These are phyloP conservation scores for Russula dissimulans DNA, from an alignment of 768 basidiomycete species.

Conservation along the genomic window DNA sequence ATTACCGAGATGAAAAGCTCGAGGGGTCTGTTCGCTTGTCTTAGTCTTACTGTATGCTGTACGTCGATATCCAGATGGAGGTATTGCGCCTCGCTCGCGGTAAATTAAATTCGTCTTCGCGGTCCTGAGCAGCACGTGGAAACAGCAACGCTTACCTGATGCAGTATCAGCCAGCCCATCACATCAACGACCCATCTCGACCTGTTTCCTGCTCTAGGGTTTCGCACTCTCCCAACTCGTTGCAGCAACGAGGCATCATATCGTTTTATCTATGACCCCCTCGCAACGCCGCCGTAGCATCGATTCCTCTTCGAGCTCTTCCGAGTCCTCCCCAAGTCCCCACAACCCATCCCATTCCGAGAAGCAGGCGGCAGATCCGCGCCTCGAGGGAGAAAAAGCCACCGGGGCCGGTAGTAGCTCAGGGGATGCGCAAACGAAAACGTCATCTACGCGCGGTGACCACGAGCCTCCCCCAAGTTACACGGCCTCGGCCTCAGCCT, in stretches of 20 bases:
- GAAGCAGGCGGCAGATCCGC: background rate
- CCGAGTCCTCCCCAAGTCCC: background rate
- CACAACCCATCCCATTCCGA: background rate
- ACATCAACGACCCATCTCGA: background rate
- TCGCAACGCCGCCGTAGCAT: slow-evolving; percentile 16
- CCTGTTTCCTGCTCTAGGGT: slow-evolving; percentile 3
- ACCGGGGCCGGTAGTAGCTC: background rate
- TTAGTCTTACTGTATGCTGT: no score
- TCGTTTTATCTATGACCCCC: slow-evolving; percentile 1
- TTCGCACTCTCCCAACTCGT: background rate
- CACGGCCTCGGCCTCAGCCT: slow-evolving; percentile 2
- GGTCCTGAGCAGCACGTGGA: background rate
- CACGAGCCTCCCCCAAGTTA: slow-evolving; percentile 14
- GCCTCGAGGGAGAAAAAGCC: background rate
- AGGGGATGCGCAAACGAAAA: background rate
- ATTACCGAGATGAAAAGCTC: background rate
- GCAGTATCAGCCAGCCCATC: background rate
- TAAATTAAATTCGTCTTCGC: background rate
- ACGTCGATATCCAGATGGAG: no score
- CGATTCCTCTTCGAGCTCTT: slow-evolving; percentile 14
- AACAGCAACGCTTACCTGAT: background rate
- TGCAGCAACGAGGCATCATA: slow-evolving; percentile 1
- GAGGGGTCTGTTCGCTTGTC: no score
- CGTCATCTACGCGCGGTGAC: slow-evolving; percentile 2
- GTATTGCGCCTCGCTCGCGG: no score